Evolutionary conservation across 2,329 filamentous ascomycete species (phyloP).

Genomic region (Pestalotiopsis sp.): DNA sequence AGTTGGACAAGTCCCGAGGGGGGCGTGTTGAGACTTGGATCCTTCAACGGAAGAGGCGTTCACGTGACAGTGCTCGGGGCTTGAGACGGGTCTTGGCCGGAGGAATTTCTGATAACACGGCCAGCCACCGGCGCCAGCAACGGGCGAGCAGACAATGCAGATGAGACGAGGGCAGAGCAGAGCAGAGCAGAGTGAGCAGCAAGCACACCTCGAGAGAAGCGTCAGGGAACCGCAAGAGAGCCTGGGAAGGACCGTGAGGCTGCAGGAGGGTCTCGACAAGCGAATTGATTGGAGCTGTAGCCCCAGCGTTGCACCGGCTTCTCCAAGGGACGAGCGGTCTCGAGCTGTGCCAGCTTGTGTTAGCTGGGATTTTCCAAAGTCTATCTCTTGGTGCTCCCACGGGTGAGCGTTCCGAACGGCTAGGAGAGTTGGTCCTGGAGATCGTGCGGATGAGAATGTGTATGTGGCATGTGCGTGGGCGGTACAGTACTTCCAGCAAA

Average conservation of each 20-base stretch:
- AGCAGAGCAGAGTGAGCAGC: neutral
- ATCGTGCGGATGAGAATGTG: neutral
- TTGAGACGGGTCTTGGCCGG: neutral
- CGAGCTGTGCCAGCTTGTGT: neutral
- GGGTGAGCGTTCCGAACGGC: neutral
- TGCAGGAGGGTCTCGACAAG: neutral
- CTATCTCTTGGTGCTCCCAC: neutral
- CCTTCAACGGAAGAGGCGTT: too few species aligned
- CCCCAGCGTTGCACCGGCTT: neutral
- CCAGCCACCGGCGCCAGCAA: neutral
- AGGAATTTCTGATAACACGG: neutral
- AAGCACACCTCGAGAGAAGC: neutral
- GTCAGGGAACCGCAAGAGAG: neutral
- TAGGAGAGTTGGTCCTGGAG: neutral
- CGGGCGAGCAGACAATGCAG: neutral
- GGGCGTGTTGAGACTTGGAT: too few species aligned
- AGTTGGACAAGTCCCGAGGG: too few species aligned
- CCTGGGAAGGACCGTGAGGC: too few species aligned
- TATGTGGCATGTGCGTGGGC: neutral
- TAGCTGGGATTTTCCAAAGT: slow-evolving; percentile 6
- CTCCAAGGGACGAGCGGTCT: neutral
- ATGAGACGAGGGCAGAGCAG: neutral
- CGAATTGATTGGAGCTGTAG: neutral
- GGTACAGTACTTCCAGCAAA: neutral
- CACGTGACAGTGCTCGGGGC: too few species aligned